These are phyloP conservation scores for Phytopythium montanum DNA, from an alignment of 352 stramenopile genomes.

Conservation along the genomic window DNA sequence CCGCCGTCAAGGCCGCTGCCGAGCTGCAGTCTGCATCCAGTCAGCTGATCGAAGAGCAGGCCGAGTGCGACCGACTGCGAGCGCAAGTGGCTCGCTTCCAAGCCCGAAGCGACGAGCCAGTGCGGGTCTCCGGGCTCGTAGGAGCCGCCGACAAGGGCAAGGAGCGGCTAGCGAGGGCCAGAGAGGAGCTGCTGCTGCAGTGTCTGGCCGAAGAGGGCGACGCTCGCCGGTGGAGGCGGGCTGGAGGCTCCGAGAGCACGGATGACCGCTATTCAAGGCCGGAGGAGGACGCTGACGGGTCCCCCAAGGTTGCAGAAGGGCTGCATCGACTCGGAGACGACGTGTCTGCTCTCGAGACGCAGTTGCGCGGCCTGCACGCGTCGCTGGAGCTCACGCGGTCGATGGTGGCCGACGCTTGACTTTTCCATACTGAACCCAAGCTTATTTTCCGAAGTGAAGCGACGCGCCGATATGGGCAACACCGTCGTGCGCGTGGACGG, in stretches of 20 bases:
- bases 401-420: not conserved
- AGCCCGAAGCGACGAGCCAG: constrained; percentile 16
- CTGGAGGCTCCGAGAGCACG: not conserved
- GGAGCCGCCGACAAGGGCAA: not conserved
- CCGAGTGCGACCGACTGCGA: constrained; percentile 25
- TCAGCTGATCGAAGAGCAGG: constrained; percentile 32
- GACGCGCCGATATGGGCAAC: constrained; percentile 46
- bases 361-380: not conserved
- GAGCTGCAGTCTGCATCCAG: constrained; percentile 33
- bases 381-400: constrained; percentile 3
- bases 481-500: constrained; percentile 54
- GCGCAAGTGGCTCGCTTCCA: constrained; percentile 22
- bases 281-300: too few relatives aligned
- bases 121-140: constrained; percentile 1
- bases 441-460: too few relatives aligned
- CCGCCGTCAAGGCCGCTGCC: constrained; percentile 32
- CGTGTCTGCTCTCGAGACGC: not conserved
- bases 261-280: too few relatives aligned
- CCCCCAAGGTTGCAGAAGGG: too few relatives aligned
- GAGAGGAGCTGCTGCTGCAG: constrained; percentile 1
- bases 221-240: constrained; percentile 3
- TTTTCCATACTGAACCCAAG: too few relatives aligned
- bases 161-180: not conserved
- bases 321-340: not conserved
- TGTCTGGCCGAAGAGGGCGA: not conserved